Percentiles rank a stretch among this genome's conserved stretches.
These are phyloP conservation scores for Thelonectria blattea DNA, from an alignment of 2,329 filamentous ascomycete species.

Conservation along the genomic window DNA sequence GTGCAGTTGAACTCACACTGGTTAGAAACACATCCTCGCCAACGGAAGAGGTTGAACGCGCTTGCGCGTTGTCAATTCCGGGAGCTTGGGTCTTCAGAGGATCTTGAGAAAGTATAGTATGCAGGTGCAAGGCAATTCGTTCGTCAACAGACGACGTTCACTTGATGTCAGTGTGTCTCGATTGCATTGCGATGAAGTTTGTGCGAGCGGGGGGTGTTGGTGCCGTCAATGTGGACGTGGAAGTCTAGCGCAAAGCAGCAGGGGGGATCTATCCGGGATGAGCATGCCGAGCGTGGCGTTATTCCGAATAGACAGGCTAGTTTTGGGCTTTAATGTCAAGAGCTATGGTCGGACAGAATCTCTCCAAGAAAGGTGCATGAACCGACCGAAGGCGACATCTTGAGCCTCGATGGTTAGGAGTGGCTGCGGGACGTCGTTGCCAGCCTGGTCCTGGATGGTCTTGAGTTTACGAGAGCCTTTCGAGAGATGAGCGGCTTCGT, in stretches of 20 bases:
- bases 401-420: slow-evolving; percentile 20
- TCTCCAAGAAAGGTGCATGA: too few relatives aligned
- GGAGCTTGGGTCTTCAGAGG: too few relatives aligned
- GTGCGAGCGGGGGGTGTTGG: too few relatives aligned
- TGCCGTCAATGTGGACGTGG: too few relatives aligned
- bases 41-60: background rate
- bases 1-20: background rate
- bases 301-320: too few relatives aligned
- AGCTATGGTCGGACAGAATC: too few relatives aligned
- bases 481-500: slow-evolving; percentile 33
- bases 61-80: slow-evolving; percentile 5
- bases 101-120: background rate
- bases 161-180: background rate
- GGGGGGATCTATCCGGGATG: too few relatives aligned
- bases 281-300: too few relatives aligned
- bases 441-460: slow-evolving; percentile 34
- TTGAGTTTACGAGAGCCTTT: slow-evolving; percentile 32
- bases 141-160: background rate
- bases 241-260: too few relatives aligned
- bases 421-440: slow-evolving; percentile 42
- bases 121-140: background rate
- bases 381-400: background rate
- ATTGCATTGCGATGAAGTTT: background rate
- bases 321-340: too few relatives aligned
- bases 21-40: background rate